Evolutionary conservation across 2,329 filamentous ascomycete species (phyloP), one percentile per base, ranked within the genome.

Genomic region (Teratosphaeria pseudoeucalypti): DNA sequence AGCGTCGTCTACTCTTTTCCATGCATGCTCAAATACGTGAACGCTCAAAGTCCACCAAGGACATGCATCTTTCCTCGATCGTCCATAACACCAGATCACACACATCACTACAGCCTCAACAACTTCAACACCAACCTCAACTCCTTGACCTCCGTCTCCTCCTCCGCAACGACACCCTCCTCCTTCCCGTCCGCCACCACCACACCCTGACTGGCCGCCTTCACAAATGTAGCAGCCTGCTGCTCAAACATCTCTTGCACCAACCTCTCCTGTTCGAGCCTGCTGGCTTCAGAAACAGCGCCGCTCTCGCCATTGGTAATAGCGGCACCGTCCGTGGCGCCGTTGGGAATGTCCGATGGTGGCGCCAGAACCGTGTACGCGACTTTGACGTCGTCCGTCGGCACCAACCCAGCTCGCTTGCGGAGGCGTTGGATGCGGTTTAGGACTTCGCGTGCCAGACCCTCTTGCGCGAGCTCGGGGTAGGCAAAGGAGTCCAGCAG

Each of bases 341-440:
- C 91, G 52, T 68, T 66, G 34, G 62, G 61, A 6, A 60, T 58
- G 23, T 57, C 58, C 10, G 62, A 54, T 2, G 53, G 34, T 16
- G 68, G 67, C 7, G 84, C 81, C 55, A 95, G 76, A 5, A 97
- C 85, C 60, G 81, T 81, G 77, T 96, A 97, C 74, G 95, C 89
- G 89, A 99, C 96, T 77, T 88, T 89, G 63, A 99, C 86, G 70
- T 97, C 94, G 70, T 99, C 94, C 0, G 92, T 97, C 1, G 91
- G 85, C 64, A 92, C 85, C 57, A 99, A 80, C 0, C 90, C 90
- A 7, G 92, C 92, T 79, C 94, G 94, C 83, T 99, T 99, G 65
- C 94, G 86, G 63, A 97, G 80, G 66, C 89, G 84, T 77, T 99
- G 94, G 26, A 99, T 88, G 49, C 92, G 86, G 74, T 95, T 88